Conservation (phyloP, 805 yeast species). For the Metschnikowia koreensis region DNA sequence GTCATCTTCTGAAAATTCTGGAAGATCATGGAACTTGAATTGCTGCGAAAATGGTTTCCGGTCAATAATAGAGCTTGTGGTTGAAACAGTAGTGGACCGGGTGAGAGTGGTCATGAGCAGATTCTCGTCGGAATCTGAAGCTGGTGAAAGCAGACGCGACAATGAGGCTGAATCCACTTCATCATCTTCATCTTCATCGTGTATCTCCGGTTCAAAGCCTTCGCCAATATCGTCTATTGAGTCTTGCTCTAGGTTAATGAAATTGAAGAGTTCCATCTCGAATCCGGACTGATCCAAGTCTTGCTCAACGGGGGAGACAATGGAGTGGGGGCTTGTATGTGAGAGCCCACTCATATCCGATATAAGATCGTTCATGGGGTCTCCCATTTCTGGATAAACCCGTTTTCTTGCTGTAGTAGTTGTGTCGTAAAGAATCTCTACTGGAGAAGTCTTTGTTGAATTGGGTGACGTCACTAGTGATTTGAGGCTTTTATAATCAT, state of each 20-base stretch:
- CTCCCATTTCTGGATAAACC: constrained; percentile 18
- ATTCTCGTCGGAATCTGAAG: constrained; percentile 31
- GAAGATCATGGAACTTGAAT: constrained; percentile 33
- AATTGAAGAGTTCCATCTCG: constrained; percentile 23
- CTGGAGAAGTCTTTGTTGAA: constrained; percentile 2
- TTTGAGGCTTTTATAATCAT: constrained; percentile 39
- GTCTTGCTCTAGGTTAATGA: constrained; percentile 27
- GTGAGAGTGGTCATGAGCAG: constrained; percentile 41
- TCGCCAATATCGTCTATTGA: constrained; percentile 16
- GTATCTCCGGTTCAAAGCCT: constrained; percentile 2
- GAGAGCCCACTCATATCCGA: constrained; percentile 29
- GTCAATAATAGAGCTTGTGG: constrained; percentile 25
- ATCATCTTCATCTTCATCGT: constrained; percentile 23
- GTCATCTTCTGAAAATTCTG: constrained; percentile 26
- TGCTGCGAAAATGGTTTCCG: constrained; percentile 13
- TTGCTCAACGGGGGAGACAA: constrained; percentile 8
- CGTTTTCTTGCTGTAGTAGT: constrained; percentile 21
- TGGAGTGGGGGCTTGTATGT: constrained; percentile 17
- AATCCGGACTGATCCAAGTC: constrained; percentile 6
- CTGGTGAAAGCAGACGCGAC: constrained; percentile 40
- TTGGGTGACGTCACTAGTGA: constrained; percentile 25
- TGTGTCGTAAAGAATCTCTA: constrained; percentile 15
- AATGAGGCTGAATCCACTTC: constrained; percentile 26
- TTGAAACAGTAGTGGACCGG: constrained; percentile 41
- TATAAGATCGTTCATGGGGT: constrained; percentile 27